These are phyloP conservation scores for Sclerospora graminicola DNA, from an alignment of 352 stramenopile species.

Conservation along the genomic window DNA sequence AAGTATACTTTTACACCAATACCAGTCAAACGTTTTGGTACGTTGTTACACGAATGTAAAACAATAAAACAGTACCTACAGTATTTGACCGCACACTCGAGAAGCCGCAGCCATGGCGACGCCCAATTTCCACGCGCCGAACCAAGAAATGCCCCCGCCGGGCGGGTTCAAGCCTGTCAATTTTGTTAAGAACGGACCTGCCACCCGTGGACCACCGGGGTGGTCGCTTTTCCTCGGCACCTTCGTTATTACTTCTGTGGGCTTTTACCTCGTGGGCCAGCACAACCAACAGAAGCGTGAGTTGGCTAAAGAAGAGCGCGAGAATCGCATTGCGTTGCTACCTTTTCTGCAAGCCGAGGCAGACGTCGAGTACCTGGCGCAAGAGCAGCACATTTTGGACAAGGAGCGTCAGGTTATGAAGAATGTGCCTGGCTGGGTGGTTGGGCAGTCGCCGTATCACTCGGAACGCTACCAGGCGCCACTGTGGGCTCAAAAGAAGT, in stretches of 20 bases:
- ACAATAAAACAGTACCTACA: no score
- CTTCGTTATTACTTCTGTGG: conserved; percentile 61
- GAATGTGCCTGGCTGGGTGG: conserved; percentile 87
- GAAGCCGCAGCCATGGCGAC: conserved; percentile 47
- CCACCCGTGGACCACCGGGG: conserved; percentile 57
- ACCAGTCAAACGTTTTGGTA: conserved; percentile 3
- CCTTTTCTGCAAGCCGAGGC: conserved; percentile 93
- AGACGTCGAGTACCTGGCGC: conserved; percentile 85
- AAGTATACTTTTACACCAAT: background rate
- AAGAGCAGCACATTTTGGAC: conserved; percentile 83
- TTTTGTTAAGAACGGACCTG: conserved; percentile 53
- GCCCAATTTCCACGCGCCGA: conserved; percentile 59
- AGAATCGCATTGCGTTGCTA: conserved; percentile 88
- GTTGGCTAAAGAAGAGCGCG: conserved; percentile 77
- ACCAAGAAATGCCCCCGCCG: conserved; percentile 77
- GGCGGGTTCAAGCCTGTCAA: conserved; percentile 67
- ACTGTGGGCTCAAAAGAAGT: conserved; percentile 76
- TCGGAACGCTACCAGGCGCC: conserved; percentile 72
- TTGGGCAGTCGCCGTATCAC: conserved; percentile 85
- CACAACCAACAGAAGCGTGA: conserved; percentile 64
- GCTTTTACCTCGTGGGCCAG: conserved; percentile 70
- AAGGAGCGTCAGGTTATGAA: conserved; percentile 94
- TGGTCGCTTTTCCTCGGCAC: conserved; percentile 70
- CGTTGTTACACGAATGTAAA: background rate
- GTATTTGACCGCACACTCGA: background rate